Percentiles rank a stretch among this genome's conserved stretches.
Evolutionary conservation across 2,329 filamentous ascomycete genomes (phyloP).

Genomic region (Ophiostoma populinum): DNA sequence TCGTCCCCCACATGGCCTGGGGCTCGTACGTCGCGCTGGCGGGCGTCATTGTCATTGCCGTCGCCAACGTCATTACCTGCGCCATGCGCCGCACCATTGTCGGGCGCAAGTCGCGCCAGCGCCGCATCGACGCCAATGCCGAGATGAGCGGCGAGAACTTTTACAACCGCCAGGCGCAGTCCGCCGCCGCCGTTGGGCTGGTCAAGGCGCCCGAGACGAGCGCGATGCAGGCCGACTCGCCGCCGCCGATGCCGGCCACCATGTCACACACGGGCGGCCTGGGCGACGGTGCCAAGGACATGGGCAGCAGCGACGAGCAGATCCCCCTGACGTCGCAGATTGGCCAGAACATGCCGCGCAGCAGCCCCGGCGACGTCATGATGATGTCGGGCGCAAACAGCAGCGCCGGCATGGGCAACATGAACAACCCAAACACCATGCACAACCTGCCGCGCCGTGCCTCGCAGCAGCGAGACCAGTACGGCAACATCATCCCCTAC

Average conservation of each 20-base stretch:
- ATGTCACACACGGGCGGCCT: constrained; percentile 39
- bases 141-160: constrained; percentile 95
- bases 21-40: constrained; percentile 86
- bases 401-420: constrained; percentile 15
- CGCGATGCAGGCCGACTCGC: not conserved
- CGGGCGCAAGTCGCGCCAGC: constrained; percentile 81
- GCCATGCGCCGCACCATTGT: constrained; percentile 89
- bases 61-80: constrained; percentile 73
- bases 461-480: constrained; percentile 37
- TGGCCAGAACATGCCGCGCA: constrained; percentile 30
- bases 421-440: constrained; percentile 6
- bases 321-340: constrained; percentile 51
- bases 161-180: constrained; percentile 52
- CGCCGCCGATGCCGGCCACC: constrained; percentile 23
- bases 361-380: constrained; percentile 2
- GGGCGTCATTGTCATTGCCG: constrained; percentile 68
- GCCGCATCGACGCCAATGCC: constrained; percentile 78
- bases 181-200: constrained; percentile 21
- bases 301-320: constrained; percentile 48
- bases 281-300: constrained; percentile 44
- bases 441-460: constrained; percentile 13
- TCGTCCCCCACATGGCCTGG: constrained; percentile 87
- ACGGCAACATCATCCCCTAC: constrained; percentile 37
- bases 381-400: constrained; percentile 15
- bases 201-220: constrained; percentile 16